These are phyloP conservation scores for Dryadomyces quercus-mongolicae DNA, from an alignment of 2,329 filamentous ascomycete species.

Conservation along the genomic window DNA sequence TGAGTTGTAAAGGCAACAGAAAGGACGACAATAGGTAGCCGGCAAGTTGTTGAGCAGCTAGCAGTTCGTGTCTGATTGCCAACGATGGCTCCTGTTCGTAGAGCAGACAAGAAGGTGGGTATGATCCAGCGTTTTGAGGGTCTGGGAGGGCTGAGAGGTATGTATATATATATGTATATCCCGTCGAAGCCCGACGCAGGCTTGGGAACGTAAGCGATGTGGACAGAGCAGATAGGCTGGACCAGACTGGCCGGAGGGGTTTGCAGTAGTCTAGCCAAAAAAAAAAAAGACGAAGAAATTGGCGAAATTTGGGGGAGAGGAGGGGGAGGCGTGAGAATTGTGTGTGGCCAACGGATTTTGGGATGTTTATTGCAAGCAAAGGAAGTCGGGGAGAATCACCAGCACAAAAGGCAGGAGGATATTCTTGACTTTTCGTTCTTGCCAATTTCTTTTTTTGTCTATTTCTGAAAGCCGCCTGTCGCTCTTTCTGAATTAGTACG, in stretches of 20 bases:
- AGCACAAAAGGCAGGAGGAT: not conserved
- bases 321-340: not conserved
- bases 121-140: not conserved
- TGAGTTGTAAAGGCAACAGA: not conserved
- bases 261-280: not conserved
- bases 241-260: not conserved
- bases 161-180: not conserved
- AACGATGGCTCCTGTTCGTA: not conserved
- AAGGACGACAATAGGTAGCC: not conserved
- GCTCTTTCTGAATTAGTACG: not conserved
- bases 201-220: not conserved
- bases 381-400: not conserved
- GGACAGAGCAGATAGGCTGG: not conserved
- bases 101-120: not conserved
- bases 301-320: constrained; percentile 1
- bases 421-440: constrained; percentile 3
- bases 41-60: not conserved
- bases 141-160: not conserved
- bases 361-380: not conserved
- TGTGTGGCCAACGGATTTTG: not conserved
- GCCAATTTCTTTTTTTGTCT: constrained; percentile 5
- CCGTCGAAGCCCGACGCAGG: not conserved
- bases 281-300: not conserved
- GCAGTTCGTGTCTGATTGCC: not conserved
- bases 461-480: constrained; percentile 1